Evolutionary conservation across 2,329 filamentous ascomycete genomes (phyloP), one percentile per base, ranked within the genome.

Genomic region (Fusarium musae): DNA sequence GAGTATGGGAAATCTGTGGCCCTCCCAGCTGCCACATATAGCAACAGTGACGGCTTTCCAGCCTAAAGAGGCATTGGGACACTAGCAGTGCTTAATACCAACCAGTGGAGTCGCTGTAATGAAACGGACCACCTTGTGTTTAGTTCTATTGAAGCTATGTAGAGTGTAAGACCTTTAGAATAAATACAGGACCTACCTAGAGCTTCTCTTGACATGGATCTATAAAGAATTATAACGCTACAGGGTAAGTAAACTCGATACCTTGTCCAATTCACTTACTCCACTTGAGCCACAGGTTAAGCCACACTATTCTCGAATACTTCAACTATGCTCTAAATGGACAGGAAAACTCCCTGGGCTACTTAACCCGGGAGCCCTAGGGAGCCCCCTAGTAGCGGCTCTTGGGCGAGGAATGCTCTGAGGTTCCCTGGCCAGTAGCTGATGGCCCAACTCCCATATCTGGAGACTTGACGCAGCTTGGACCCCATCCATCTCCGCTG

Each of bases 381-480:
- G 56, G 37, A 49, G 37, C 44, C 37, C 37, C 39, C 57, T 64
- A 65, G 47, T 36, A 59, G 70, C 66, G 70, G 70, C 66, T 68
- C 62, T 54, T 74, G 42, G 57, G 47, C 28, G 52, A 73, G 67
- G 70, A 73, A 74, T 73, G 70, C 70, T 46, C 62, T 74, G 62
- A 59, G 56, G 61, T 56, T 44, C 19, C 70, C 71, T 63, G 58
- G 57, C 66, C 62, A 71, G 66, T 70, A 66, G 67, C 63, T 34
- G 54, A 66, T 49, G 47, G 32, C 49, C 67, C 53, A 47, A 50
- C 54, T 70, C 57, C 68, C 42, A 69, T 72, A 72, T 68, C 68
- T 63, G 63, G 67, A 44, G 64, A 61, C 70, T 66, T 73, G 66
- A 73, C 39, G 65, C 70, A 71, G 66, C 66, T 73, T 73, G 30